A percentile compares a stretch with the other conserved stretches of the same genome.
Evolutionary conservation across 2,329 filamentous ascomycete species (phyloP).

Genomic region (Monilinia fructicola): DNA sequence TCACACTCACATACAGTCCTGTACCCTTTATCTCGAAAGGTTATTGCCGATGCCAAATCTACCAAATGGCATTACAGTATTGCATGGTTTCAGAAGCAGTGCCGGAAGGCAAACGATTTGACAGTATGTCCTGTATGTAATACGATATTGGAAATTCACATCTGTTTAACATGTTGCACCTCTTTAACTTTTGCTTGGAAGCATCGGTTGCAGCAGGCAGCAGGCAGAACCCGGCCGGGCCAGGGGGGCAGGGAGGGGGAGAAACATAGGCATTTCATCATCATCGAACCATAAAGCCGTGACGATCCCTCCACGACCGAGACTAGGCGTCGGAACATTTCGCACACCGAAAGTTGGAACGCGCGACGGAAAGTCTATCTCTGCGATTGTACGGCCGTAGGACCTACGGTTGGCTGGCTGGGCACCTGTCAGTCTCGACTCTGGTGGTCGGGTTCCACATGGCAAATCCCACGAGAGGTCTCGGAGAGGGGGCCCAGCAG

Average conservation of each 20-base stretch:
- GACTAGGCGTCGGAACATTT: background rate
- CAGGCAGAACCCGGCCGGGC: background rate
- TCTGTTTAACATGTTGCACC: background rate
- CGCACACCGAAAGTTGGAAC: conserved; percentile 6
- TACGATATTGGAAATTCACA: background rate
- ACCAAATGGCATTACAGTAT: background rate
- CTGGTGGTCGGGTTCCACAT: too few species aligned
- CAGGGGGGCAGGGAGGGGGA: background rate
- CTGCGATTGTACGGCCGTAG: too few species aligned
- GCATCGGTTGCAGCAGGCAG: background rate
- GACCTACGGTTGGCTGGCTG: too few species aligned
- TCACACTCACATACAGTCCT: too few species aligned
- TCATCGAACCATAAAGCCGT: background rate
- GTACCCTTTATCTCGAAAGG: too few species aligned
- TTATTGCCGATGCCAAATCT: background rate
- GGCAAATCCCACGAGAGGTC: too few species aligned
- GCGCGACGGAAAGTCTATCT: background rate
- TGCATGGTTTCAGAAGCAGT: conserved; percentile 6
- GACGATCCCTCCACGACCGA: too few species aligned
- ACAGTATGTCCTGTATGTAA: too few species aligned
- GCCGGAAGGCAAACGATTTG: conserved; percentile 2
- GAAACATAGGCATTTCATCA: conserved; percentile 8
- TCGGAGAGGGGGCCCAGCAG: too few species aligned
- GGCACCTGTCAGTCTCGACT: too few species aligned
- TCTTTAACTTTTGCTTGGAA: background rate